Percentiles rank a stretch among this genome's conserved stretches.
Evolutionary conservation across 768 basidiomycete species (phyloP).

Genomic region (Guyanaporus albipodus): DNA sequence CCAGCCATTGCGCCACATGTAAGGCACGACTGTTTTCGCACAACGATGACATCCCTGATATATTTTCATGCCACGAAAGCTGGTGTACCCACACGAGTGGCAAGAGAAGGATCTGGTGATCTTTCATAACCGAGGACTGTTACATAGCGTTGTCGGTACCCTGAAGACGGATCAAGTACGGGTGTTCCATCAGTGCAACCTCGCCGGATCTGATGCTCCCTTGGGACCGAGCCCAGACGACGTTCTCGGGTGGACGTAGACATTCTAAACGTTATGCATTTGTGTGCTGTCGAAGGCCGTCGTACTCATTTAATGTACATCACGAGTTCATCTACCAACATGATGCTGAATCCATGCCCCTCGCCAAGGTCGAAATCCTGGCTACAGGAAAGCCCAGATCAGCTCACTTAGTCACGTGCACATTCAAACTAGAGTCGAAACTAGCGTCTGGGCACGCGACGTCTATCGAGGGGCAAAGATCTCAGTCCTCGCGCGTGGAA

Average conservation of each 20-base stretch:
- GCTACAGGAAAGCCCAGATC: no score
- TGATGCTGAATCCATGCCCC: no score
- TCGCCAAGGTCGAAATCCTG: no score
- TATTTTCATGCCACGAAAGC: slow-evolving; percentile 20
- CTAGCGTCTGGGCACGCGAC: no score
- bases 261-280: no score
- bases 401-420: no score
- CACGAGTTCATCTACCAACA: no score
- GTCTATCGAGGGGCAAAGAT: no score
- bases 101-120: slow-evolving; percentile 47
- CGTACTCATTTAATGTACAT: no score
- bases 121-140: slow-evolving; percentile 68
- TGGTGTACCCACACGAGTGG: slow-evolving; percentile 90
- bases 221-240: slow-evolving; percentile 40
- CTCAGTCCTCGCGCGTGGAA: no score
- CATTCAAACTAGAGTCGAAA: no score
- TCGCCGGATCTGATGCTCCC: slow-evolving; percentile 48
- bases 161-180: slow-evolving; percentile 44
- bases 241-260: background rate
- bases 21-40: background rate
- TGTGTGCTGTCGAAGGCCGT: no score
- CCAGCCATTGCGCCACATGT: slow-evolving; percentile 37
- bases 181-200: slow-evolving; percentile 53
- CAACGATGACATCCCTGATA: background rate
- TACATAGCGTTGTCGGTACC: slow-evolving; percentile 67